These are phyloP conservation scores for Arctium minus DNA, from an alignment of 129 eudicot genomes.

Conservation along the genomic window DNA sequence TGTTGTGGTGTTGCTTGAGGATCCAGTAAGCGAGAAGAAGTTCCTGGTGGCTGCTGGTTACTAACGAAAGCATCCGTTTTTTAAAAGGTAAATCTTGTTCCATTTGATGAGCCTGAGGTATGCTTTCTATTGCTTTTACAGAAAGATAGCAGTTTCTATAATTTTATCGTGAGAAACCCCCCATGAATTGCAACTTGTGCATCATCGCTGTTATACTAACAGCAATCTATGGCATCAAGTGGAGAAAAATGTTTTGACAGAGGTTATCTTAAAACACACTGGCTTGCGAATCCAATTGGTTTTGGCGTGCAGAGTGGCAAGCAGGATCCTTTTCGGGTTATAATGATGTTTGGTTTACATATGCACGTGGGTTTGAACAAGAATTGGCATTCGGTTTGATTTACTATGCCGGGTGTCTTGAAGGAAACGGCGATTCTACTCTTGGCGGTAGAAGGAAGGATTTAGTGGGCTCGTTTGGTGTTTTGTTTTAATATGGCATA, in stretches of 20 bases:
- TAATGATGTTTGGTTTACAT: not conserved
- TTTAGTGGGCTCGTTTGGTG: too few relatives aligned
- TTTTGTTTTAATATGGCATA: too few relatives aligned
- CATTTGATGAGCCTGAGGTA: not conserved
- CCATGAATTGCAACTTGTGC: not conserved
- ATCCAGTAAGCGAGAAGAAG: constrained; percentile 64
- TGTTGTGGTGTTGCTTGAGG: constrained; percentile 70
- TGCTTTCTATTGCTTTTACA: not conserved
- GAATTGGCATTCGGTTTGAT: not conserved
- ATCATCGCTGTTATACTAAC: not conserved
- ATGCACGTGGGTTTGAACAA: not conserved
- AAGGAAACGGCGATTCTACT: not conserved
- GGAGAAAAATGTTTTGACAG: not conserved
- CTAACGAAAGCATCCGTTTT: not conserved
- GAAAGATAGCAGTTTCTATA: not conserved
- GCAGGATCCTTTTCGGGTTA: not conserved
- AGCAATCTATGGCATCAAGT: not conserved
- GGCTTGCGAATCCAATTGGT: not conserved
- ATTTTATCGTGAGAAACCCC: not conserved
- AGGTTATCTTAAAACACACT: not conserved
- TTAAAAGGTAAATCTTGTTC: not conserved
- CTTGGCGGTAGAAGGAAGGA: not conserved
- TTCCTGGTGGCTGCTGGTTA: constrained; percentile 66
- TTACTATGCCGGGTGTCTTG: not conserved
- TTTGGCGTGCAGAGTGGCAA: not conserved